Conservation (phyloP, 495 filamentous ascomycete genomes). For the Wilcoxina mikolae region DNA sequence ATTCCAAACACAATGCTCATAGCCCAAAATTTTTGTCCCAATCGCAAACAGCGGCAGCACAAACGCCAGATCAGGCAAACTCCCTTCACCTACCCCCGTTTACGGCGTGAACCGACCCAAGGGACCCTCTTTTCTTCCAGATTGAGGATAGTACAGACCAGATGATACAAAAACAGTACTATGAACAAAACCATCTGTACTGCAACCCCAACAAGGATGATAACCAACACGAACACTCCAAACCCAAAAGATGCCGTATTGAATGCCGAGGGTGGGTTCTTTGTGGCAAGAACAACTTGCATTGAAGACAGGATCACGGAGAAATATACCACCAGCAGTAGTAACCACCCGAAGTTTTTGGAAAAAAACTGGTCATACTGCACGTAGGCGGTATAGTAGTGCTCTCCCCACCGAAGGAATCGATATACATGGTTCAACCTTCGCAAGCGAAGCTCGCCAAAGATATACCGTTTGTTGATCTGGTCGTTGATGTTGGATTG, state of each 20-base stretch:
- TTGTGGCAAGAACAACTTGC: conserved; percentile 28
- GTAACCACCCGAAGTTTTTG: conserved; percentile 28
- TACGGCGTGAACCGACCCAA: neutral
- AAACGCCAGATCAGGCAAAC: too few species aligned
- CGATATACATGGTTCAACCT: conserved; percentile 29
- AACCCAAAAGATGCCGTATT: neutral
- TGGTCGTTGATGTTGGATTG: neutral
- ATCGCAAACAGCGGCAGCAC: too few species aligned
- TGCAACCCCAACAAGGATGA: neutral
- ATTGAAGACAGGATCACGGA: conserved; percentile 28
- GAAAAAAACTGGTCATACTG: conserved; percentile 25
- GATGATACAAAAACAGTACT: conserved; percentile 4
- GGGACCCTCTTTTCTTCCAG: neutral
- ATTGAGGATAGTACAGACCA: neutral
- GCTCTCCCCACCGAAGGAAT: neutral
- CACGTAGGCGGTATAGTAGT: conserved; percentile 18
- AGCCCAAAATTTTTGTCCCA: too few species aligned
- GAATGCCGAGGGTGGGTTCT: neutral
- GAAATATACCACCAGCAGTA: conserved; percentile 26
- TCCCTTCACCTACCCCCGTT: too few species aligned
- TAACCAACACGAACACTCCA: neutral
- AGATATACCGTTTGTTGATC: conserved; percentile 26
- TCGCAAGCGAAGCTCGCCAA: conserved; percentile 32
- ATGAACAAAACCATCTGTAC: neutral
- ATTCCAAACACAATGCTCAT: too few species aligned